Conservation (phyloP, 352 stramenopile genomes). For the Pythium rishiriense region DNA sequence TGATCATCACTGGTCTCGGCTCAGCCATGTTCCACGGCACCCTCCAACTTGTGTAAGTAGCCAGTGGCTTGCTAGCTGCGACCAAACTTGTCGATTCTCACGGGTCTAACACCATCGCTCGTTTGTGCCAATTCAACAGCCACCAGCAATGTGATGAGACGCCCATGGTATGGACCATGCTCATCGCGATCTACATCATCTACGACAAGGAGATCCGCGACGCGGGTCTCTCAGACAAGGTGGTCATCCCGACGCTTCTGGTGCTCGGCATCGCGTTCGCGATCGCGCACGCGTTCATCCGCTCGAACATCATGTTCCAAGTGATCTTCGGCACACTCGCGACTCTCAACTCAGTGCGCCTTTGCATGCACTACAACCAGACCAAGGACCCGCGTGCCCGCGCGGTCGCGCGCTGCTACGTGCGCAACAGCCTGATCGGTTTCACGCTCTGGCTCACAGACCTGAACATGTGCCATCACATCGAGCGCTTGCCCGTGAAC, state of each 20-base stretch:
- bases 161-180: slow-evolving; percentile 82
- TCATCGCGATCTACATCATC: slow-evolving; percentile 76
- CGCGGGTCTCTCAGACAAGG: slow-evolving; percentile 34
- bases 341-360: slow-evolving; percentile 38
- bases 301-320: slow-evolving; percentile 34
- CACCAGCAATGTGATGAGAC: slow-evolving; percentile 83
- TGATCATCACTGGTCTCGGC: slow-evolving; percentile 78
- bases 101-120: neutral
- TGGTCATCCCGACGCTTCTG: slow-evolving; percentile 5
- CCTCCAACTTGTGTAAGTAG: slow-evolving; percentile 54
- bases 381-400: slow-evolving; percentile 49
- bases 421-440: slow-evolving; percentile 59
- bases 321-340: slow-evolving; percentile 62
- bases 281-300: neutral
- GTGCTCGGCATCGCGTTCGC: neutral
- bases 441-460: slow-evolving; percentile 75
- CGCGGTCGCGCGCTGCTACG: slow-evolving; percentile 56
- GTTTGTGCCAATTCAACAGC: neutral
- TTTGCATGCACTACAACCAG: slow-evolving; percentile 54
- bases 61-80: neutral
- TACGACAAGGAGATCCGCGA: slow-evolving; percentile 76
- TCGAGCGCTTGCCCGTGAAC: slow-evolving; percentile 63
- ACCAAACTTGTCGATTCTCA: neutral
- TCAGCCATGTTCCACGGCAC: slow-evolving; percentile 87
- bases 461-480: slow-evolving; percentile 69